Evolutionary conservation across 345 rosid genomes (phyloP).

Genomic region (Balakata baccata): DNA sequence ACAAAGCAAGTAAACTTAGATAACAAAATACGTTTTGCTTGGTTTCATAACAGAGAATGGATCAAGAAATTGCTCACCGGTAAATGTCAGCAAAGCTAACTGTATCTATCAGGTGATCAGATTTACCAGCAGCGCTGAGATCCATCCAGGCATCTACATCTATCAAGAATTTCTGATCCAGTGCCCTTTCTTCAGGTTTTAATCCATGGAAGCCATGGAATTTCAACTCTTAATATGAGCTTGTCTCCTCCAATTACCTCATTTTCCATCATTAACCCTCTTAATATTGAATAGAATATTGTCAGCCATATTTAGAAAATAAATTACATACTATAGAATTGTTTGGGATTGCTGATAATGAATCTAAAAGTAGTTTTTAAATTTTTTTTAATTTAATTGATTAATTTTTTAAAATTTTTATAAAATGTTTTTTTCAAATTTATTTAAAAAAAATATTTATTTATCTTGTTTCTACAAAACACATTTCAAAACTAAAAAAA

Average conservation of each 20-base stretch:
- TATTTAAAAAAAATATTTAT: too few species aligned
- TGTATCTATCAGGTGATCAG: slow-evolving; percentile 61
- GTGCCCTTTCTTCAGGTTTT: slow-evolving; percentile 57
- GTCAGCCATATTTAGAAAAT: background rate
- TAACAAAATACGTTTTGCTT: background rate
- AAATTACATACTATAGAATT: too few species aligned
- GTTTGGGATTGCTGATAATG: too few species aligned
- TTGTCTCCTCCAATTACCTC: slow-evolving; percentile 49
- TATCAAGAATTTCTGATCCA: slow-evolving; percentile 82
- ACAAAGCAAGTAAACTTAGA: background rate
- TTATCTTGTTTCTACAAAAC: too few species aligned
- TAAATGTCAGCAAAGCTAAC: slow-evolving; percentile 81
- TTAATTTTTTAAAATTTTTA: too few species aligned
- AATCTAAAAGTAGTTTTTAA: too few species aligned
- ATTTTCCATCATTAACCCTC: slow-evolving; percentile 16
- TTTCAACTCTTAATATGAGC: slow-evolving; percentile 57
- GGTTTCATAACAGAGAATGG: background rate
- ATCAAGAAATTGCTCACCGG: slow-evolving; percentile 38
- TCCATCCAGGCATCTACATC: slow-evolving; percentile 96
- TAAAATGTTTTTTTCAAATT: too few species aligned
- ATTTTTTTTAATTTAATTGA: too few species aligned
- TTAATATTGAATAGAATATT: background rate
- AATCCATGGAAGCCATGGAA: slow-evolving; percentile 90
- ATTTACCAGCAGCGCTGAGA: slow-evolving; percentile 63
- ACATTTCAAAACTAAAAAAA: too few species aligned